These are phyloP conservation scores for Cladosporium sp. DNA, from an alignment of 2,329 filamentous ascomycete genomes.

Conservation along the genomic window DNA sequence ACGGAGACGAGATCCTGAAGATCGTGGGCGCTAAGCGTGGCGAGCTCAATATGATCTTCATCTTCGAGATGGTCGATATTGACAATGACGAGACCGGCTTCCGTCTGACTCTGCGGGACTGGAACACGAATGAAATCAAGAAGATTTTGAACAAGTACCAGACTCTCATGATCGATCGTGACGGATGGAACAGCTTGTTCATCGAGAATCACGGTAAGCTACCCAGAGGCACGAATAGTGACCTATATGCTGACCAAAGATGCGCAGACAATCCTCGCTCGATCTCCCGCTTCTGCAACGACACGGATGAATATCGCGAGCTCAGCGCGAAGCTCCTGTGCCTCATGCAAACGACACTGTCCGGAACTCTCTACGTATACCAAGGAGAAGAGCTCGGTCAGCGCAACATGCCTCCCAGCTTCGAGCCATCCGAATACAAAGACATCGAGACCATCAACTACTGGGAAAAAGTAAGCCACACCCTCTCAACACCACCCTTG, in stretches of 20 bases:
- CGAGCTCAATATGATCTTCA: constrained; percentile 52
- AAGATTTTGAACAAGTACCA: constrained; percentile 44
- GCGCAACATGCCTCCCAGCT: constrained; percentile 48
- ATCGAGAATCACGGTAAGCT: constrained; percentile 53
- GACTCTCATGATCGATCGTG: constrained; percentile 48
- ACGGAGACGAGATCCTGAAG: constrained; percentile 45
- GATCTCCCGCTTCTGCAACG: constrained; percentile 50
- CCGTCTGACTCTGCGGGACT: constrained; percentile 41
- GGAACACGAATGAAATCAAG: constrained; percentile 37
- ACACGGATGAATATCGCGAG: constrained; percentile 47
- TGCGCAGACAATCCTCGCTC: constrained; percentile 46
- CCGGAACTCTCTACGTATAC: constrained; percentile 54
- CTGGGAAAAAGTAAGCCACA: constrained; percentile 44
- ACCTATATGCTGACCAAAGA: not conserved
- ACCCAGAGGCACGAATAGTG: accelerated
- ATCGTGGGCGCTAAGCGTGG: constrained; percentile 43
- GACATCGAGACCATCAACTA: constrained; percentile 59
- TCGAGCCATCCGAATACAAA: constrained; percentile 49
- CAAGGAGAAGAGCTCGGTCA: constrained; percentile 55
- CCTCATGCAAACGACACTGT: constrained; percentile 49
- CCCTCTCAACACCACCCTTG: not conserved
- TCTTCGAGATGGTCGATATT: constrained; percentile 48
- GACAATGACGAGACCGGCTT: constrained; percentile 37
- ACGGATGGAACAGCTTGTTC: constrained; percentile 55
- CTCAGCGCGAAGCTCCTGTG: constrained; percentile 50